Base-by-base conservation (phyloP, 2,329 filamentous ascomycete genomes). In the Diplodia mutila region DNA sequence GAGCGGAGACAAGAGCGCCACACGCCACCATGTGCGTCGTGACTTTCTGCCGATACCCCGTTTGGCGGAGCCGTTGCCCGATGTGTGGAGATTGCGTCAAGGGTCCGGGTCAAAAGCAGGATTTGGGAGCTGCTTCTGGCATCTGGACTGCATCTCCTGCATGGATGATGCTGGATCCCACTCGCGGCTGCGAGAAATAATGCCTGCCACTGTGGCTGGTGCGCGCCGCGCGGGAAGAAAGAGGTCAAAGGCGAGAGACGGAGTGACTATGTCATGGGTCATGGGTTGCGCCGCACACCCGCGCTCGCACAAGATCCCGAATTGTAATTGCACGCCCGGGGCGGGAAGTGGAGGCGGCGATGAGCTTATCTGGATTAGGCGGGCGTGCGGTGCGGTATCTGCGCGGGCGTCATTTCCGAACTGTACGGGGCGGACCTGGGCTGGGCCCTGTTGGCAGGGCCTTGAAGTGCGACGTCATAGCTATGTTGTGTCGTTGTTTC, bases 321-420 rank as follows among this genome's bases (percentile, higher is more conserved):
- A 27, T 18, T n/a, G 42, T 9, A n/a, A 54, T 32, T 32, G 32
- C 16, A 27, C 29, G 16, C 29, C 29, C 29, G 29, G 29, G 29
- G 29, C 42, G 42, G 32, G 27, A 32, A 16, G 57, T 61, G 57
- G 57, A 48, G 57, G 8, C 34, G 34, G 21, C 21, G 55, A 29
- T 27, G 57, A 61, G 57, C 57, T 61, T 61, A 48, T 61, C 57
- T 61, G 25, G 39, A 48, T 61, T 21, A 32, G 57, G 53, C 53
- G 49, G 9, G 48, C 48, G 18, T 29, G 51, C 11, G 18, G 8
- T n/a, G 52, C 11, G 29, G 21, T 59, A 42, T 59, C 25, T 23
- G 42, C 42, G 46, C 42, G 59, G 59, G n/a, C 34, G 25, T 63
- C 59, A 63, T 63, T 63, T 48, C 59, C 59, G 59, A 48, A 9